Evolutionary conservation across 1,284 basidiomycete species (phyloP), one percentile per base, ranked within the genome.

Genomic region (Irpex sp.): DNA sequence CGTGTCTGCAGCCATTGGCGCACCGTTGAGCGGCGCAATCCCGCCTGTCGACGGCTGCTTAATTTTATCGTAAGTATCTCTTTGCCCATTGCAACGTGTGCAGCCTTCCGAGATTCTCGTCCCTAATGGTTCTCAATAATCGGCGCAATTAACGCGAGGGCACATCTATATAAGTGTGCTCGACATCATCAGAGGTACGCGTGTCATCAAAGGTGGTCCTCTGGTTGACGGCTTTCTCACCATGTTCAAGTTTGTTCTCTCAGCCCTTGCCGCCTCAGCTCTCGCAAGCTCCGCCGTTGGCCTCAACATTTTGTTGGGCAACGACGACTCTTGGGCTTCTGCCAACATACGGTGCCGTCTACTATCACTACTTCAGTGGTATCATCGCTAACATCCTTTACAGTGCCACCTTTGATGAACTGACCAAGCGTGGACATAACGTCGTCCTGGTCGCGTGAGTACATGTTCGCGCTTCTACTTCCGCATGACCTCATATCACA

Each of bases 281-380:
- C 15, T 62, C 15, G 36, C 43, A 15, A 62, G 62, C 37, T 69
- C 69, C 15, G 65, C 51, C 49, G 65, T 58, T 5, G 70, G 67
- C 21, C 65, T 74, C 60, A 72, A 74, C 64, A 70, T 74, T 49
- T 61, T 74, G 58, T 63, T 74, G 61, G 71, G 70, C 6, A 74
- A 74, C 61, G 72, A 74, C 46, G 72, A 74, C 58, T 72, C 69
- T 43, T 72, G 72, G 72, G 72, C 72, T 46, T 70, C 71, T n/a
- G 72, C 72, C 4, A 74, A 74, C 66, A 71, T n/a, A n/a, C n/a
- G n/a, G n/a, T n/a, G n/a, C n/a, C n/a, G n/a, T n/a, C n/a, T n/a
- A n/a, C n/a, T n/a, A n/a, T n/a, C n/a, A n/a, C n/a, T n/a, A n/a
- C n/a, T n/a, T n/a, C 7, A 35, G 36, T 8, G 39, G 13, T 33